These are phyloP conservation scores for Monosporascus sp. DNA, from an alignment of 2,329 filamentous ascomycete species.

Conservation along the genomic window DNA sequence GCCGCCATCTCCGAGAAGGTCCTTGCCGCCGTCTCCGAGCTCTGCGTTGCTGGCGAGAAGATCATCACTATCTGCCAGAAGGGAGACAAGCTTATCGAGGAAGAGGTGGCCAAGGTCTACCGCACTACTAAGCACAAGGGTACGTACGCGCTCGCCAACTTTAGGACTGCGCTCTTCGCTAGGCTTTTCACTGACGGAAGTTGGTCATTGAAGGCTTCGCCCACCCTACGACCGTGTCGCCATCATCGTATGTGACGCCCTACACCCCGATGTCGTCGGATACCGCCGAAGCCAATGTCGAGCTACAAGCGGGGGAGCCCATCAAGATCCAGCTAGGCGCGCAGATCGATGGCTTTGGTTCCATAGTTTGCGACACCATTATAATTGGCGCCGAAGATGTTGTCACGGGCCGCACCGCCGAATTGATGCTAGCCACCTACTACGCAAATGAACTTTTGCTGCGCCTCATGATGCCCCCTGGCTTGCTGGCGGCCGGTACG, in stretches of 20 bases:
- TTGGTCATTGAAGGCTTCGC: constrained; percentile 59
- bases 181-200: constrained; percentile 12
- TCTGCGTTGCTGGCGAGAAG: constrained; percentile 79
- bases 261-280: constrained; percentile 92
- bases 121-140: constrained; percentile 99
- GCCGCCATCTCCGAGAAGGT: constrained; percentile 94
- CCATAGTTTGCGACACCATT: constrained; percentile 92
- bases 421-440: constrained; percentile 84
- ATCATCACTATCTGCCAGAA: constrained; percentile 91
- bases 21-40: constrained; percentile 72
- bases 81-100: constrained; percentile 90
- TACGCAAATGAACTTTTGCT: constrained; percentile 95
- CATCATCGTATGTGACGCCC: constrained; percentile 88
- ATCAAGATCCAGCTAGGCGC: constrained; percentile 99
- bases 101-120: constrained; percentile 93
- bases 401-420: constrained; percentile 72
- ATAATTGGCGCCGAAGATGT: constrained; percentile 62
- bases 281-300: constrained; percentile 71
- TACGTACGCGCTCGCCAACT: constrained; percentile 31
- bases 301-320: constrained; percentile 78
- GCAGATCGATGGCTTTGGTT: constrained; percentile 94
- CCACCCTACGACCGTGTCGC: constrained; percentile 92
- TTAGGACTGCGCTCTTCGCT: background rate
- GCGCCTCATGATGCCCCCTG: constrained; percentile 86
- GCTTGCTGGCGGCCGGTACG: constrained; percentile 71